phyloP scores from a whole-genome alignment of 2,329 filamentous ascomycete species.

The Colletotrichum orchidophilum region DNA sequence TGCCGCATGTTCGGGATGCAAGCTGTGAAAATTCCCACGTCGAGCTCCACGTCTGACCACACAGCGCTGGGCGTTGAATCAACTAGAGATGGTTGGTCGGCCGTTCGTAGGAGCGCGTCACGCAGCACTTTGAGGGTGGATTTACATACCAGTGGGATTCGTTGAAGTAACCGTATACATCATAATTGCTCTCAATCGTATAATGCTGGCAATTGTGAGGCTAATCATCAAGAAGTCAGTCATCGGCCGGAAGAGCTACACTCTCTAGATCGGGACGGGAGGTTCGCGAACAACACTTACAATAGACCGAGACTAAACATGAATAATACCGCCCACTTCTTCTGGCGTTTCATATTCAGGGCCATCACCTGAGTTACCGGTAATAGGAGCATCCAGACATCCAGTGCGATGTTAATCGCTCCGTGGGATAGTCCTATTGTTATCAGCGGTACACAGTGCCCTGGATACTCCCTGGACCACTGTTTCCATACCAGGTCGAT shows the following conservation, averaged over 20 bases:
- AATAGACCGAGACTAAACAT: slow-evolving; percentile 18
- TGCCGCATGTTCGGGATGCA: neutral
- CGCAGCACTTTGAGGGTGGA: neutral
- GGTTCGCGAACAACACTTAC: neutral
- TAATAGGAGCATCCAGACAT: slow-evolving; percentile 14
- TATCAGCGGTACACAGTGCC: neutral
- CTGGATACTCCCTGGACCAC: neutral
- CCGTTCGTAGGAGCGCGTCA: no score
- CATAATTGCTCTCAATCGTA: neutral
- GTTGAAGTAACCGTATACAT: neutral
- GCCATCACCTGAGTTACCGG: neutral
- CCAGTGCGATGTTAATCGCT: neutral
- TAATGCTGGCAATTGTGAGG: neutral
- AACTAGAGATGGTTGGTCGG: neutral
- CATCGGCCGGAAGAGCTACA: neutral
- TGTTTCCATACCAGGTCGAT: neutral
- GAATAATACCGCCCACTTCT: slow-evolving; percentile 4
- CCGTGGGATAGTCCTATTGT: neutral
- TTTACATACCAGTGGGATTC: neutral
- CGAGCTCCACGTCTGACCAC: neutral
- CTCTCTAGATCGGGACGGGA: neutral
- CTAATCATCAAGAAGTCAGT: neutral
- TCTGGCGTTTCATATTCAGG: neutral
- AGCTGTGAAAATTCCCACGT: neutral
- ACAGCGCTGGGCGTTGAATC: neutral